These are phyloP conservation scores for Pseudogymnoascus verrucosus DNA, from an alignment of 2,329 filamentous ascomycete species.

Conservation along the genomic window DNA sequence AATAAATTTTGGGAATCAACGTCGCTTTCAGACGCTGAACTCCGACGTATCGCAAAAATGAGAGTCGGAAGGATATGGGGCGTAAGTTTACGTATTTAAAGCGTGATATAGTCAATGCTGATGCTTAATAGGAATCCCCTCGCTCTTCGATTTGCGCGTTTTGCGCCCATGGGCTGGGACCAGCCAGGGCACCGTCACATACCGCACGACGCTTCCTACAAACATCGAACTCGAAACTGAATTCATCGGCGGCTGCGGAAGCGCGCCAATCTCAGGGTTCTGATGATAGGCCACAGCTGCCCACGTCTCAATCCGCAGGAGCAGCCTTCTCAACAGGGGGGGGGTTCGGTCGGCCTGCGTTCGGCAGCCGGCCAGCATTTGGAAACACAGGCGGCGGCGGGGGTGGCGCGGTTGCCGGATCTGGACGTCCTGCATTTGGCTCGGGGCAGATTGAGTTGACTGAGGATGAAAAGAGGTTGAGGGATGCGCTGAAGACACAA, in stretches of 20 bases:
- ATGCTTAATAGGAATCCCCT: conserved; percentile 20
- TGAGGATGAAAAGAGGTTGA: conserved; percentile 3
- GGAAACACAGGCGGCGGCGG: background rate
- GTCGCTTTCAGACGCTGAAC: background rate
- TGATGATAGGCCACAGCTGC: background rate
- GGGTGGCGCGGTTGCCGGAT: background rate
- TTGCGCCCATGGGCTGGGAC: conserved; percentile 26
- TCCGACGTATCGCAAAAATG: conserved; percentile 19
- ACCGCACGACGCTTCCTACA: conserved; percentile 27
- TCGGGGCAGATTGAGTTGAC: background rate
- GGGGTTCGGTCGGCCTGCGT: conserved; percentile 15
- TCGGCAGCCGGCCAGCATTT: conserved; percentile 11
- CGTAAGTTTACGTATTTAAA: conserved; percentile 16
- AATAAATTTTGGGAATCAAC: conserved; percentile 14
- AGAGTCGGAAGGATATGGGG: conserved; percentile 24
- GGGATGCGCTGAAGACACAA: conserved; percentile 18
- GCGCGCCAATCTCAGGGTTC: background rate
- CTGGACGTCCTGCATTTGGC: conserved; percentile 7
- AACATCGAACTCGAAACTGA: conserved; percentile 18
- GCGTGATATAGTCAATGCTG: background rate
- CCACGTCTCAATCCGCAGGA: background rate
- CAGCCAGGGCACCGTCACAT: conserved; percentile 23
- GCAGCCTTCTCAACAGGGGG: background rate
- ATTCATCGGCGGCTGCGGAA: background rate
- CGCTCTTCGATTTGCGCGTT: conserved; percentile 26